These are phyloP conservation scores for Talaromyces sp. DNA, from an alignment of 2,329 filamentous ascomycete species.

Conservation along the genomic window DNA sequence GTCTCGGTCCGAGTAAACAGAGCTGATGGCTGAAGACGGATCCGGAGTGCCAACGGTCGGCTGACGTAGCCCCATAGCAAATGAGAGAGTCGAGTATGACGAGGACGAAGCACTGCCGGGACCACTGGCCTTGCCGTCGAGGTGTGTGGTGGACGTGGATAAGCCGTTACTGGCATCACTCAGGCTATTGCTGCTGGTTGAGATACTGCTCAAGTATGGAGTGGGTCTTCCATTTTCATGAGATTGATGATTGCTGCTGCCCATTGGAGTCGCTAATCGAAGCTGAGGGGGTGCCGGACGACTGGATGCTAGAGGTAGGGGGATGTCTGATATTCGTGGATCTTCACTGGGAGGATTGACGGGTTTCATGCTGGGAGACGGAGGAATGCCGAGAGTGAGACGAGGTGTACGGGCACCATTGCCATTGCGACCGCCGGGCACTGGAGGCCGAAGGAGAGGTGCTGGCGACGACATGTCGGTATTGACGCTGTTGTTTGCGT, in stretches of 20 bases:
- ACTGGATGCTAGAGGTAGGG: slow-evolving; percentile 34
- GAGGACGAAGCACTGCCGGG: slow-evolving; percentile 84
- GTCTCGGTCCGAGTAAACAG: slow-evolving; percentile 53
- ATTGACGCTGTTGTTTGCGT: not conserved
- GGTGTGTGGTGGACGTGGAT: slow-evolving; percentile 73
- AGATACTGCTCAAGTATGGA: not conserved
- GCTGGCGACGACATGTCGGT: slow-evolving; percentile 69
- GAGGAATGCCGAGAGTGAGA: slow-evolving; percentile 84
- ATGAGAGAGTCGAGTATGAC: slow-evolving; percentile 77
- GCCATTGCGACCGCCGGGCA: slow-evolving; percentile 65
- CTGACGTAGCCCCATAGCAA: slow-evolving; percentile 67
- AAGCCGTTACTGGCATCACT: slow-evolving; percentile 46
- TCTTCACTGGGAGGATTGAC: slow-evolving; percentile 52
- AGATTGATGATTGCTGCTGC: slow-evolving; percentile 52
- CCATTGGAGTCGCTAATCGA: slow-evolving; percentile 84
- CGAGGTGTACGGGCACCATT: slow-evolving; percentile 66
- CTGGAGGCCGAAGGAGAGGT: slow-evolving; percentile 77
- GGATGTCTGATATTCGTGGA: slow-evolving; percentile 37
- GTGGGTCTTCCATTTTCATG: slow-evolving; percentile 2
- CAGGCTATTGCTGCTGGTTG: not conserved
- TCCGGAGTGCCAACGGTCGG: slow-evolving; percentile 67
- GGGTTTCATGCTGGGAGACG: slow-evolving; percentile 77
- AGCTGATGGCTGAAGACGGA: slow-evolving; percentile 82
- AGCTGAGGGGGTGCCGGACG: slow-evolving; percentile 72
- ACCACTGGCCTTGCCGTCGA: slow-evolving; percentile 70